Evolutionary conservation across 2,329 filamentous ascomycete species (phyloP).

Genomic region (Mycocentrospora acerina): DNA sequence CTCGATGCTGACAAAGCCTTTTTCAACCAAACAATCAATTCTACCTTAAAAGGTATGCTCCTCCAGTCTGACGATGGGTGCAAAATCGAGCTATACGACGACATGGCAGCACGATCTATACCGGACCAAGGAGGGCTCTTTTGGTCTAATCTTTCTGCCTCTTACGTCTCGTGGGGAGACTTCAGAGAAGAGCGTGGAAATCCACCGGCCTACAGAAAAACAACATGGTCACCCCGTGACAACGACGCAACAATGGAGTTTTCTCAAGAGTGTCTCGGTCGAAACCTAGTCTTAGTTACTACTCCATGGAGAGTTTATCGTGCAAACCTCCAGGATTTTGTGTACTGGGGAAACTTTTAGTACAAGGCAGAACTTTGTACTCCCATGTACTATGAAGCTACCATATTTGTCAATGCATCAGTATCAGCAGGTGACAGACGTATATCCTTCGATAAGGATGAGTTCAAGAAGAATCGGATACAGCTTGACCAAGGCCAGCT

Average conservation of each 20-base stretch:
- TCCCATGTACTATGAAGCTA: constrained; percentile 8
- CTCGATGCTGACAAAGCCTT: not conserved
- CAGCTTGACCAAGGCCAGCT: constrained; percentile 1
- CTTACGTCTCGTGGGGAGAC: constrained; percentile 1
- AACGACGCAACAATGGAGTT: too few species aligned
- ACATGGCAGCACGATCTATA: too few species aligned
- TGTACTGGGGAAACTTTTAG: constrained; percentile 1
- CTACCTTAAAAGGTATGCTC: not conserved
- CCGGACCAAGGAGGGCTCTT: too few species aligned
- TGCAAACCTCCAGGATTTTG: too few species aligned
- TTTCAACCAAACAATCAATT: not conserved
- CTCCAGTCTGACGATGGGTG: constrained; percentile 5
- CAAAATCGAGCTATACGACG: not conserved
- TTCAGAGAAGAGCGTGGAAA: not conserved
- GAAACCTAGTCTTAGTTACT: constrained; percentile 1
- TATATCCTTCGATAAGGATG: constrained; percentile 2
- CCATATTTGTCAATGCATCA: constrained; percentile 6
- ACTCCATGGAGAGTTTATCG: constrained; percentile 6
- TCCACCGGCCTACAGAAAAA: not conserved
- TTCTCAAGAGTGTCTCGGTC: not conserved
- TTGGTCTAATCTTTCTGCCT: constrained; percentile 2
- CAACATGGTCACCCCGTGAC: too few species aligned
- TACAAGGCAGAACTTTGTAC: constrained; percentile 12
- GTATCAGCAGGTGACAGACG: constrained; percentile 2
- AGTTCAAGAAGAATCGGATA: constrained; percentile 3